Percentiles rank a stretch among this genome's conserved stretches.
Evolutionary conservation across 768 basidiomycete genomes (phyloP).

Genomic region (Lactarius hengduanensis): DNA sequence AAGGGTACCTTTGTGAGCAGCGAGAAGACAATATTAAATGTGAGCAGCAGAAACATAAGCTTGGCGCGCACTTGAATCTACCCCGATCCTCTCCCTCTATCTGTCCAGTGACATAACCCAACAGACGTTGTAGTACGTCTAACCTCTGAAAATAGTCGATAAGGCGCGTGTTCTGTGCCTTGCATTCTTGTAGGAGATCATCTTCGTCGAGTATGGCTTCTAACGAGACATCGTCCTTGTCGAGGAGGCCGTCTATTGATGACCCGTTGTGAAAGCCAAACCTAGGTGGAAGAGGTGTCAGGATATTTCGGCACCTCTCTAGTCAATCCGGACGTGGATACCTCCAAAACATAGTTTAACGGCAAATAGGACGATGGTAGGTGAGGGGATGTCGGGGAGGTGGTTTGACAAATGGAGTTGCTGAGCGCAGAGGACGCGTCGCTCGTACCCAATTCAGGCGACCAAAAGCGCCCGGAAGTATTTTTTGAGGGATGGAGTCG

Average conservation of each 20-base stretch:
- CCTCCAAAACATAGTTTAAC: conserved; percentile 29
- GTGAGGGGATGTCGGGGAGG: neutral
- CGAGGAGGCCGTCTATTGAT: conserved; percentile 84
- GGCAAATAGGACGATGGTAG: neutral
- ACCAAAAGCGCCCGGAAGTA: conserved; percentile 12
- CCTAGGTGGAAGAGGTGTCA: conserved; percentile 41
- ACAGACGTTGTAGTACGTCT: conserved; percentile 75
- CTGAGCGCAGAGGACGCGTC: conserved; percentile 10
- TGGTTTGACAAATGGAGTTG: conserved; percentile 5
- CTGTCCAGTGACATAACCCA: conserved; percentile 85
- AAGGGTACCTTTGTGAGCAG: conserved; percentile 71
- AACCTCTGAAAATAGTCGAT: conserved; percentile 83
- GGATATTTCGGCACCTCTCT: neutral
- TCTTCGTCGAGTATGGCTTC: conserved; percentile 93
- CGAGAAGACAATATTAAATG: conserved; percentile 19
- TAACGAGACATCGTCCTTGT: conserved; percentile 85
- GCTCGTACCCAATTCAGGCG: conserved; percentile 4
- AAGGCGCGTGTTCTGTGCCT: conserved; percentile 86
- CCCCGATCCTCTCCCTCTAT: conserved; percentile 79
- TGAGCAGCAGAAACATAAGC: conserved; percentile 19
- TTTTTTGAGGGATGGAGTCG: neutral
- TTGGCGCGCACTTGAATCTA: conserved; percentile 70
- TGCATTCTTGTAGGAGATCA: conserved; percentile 93
- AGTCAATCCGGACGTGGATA: conserved; percentile 10
- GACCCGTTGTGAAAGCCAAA: conserved; percentile 90